Evolutionary conservation across 2,329 filamentous ascomycete species (phyloP).

Genomic region (Pochonia chlamydosporia): DNA sequence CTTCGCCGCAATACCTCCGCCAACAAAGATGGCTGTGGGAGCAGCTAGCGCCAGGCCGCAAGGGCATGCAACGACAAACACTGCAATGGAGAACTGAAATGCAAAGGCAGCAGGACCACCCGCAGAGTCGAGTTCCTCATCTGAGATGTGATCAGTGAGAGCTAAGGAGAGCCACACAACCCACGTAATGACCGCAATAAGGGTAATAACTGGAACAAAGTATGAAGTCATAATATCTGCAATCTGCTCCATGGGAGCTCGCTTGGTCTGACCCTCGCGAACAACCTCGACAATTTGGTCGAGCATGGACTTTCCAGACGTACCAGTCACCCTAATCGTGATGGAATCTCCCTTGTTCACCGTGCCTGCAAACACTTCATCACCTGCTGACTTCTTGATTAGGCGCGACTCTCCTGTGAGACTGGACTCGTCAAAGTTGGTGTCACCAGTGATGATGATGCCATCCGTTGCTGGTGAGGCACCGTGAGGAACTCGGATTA

Average conservation of each 20-base stretch:
- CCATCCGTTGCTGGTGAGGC: slow-evolving; percentile 83
- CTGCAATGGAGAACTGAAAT: slow-evolving; percentile 76
- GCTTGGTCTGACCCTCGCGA: slow-evolving; percentile 69
- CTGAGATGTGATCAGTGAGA: slow-evolving; percentile 49
- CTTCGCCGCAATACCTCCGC: slow-evolving; percentile 71
- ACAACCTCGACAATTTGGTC: slow-evolving; percentile 75
- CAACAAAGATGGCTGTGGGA: slow-evolving; percentile 80
- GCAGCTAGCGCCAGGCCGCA: slow-evolving; percentile 81
- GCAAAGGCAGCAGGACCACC: slow-evolving; percentile 70
- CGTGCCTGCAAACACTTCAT: slow-evolving; percentile 66
- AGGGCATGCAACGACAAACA: slow-evolving; percentile 82
- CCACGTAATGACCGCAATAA: slow-evolving; percentile 67
- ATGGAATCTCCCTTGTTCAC: slow-evolving; percentile 64
- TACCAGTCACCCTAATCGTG: slow-evolving; percentile 56
- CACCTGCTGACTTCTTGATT: slow-evolving; percentile 57
- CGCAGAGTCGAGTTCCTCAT: slow-evolving; percentile 47
- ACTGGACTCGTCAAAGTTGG: slow-evolving; percentile 82
- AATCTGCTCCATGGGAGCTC: slow-evolving; percentile 69
- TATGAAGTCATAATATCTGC: slow-evolving; percentile 69
- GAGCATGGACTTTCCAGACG: slow-evolving; percentile 66
- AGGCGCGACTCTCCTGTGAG: slow-evolving; percentile 73
- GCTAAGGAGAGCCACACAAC: slow-evolving; percentile 64
- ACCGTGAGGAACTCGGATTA: slow-evolving; percentile 71
- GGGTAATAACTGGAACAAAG: slow-evolving; percentile 68
- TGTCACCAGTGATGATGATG: slow-evolving; percentile 53